Evolutionary conservation across 495 filamentous ascomycete species (phyloP).

Genomic region (Tuber calosporum): DNA sequence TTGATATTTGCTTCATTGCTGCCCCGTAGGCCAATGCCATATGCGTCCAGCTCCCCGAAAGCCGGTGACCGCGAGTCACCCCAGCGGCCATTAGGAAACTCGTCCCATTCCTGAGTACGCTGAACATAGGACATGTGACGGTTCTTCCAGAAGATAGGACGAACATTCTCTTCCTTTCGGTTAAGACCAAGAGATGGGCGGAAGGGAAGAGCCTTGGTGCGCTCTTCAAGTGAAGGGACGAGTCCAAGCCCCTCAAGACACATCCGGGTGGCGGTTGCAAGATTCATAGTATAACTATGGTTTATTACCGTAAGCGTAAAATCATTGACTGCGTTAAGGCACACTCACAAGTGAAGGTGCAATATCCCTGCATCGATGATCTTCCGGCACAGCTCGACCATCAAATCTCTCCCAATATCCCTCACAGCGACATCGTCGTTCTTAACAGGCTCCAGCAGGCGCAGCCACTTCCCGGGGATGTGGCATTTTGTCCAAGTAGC

Average conservation of each 20-base stretch:
- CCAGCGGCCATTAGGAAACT: conserved; percentile 99
- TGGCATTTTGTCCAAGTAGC: conserved; percentile 80
- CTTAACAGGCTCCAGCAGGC: conserved; percentile 82
- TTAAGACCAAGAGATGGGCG: conserved; percentile 84
- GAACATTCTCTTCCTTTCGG: conserved; percentile 86
- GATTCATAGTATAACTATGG: conserved; percentile 90
- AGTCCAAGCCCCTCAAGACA: conserved; percentile 82
- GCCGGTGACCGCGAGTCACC: conserved; percentile 95
- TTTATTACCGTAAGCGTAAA: conserved; percentile 16
- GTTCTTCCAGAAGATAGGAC: conserved; percentile 98
- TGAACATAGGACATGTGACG: conserved; percentile 90
- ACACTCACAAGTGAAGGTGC: conserved; percentile 77
- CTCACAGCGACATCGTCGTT: conserved; percentile 90
- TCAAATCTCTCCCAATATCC: conserved; percentile 77
- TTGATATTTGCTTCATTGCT: conserved; percentile 95
- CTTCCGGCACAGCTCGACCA: conserved; percentile 86
- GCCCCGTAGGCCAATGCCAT: conserved; percentile 91
- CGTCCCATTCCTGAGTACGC: conserved; percentile 97
- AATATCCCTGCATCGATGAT: conserved; percentile 73
- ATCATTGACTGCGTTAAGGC: neutral
- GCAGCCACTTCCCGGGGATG: conserved; percentile 72
- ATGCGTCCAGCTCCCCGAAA: conserved; percentile 92
- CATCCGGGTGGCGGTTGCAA: conserved; percentile 88
- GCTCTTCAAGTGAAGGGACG: conserved; percentile 62
- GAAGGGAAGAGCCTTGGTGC: conserved; percentile 85